Base-by-base conservation (phyloP, 169 alveolate genomes). In the Plasmodium malariae region DNA sequence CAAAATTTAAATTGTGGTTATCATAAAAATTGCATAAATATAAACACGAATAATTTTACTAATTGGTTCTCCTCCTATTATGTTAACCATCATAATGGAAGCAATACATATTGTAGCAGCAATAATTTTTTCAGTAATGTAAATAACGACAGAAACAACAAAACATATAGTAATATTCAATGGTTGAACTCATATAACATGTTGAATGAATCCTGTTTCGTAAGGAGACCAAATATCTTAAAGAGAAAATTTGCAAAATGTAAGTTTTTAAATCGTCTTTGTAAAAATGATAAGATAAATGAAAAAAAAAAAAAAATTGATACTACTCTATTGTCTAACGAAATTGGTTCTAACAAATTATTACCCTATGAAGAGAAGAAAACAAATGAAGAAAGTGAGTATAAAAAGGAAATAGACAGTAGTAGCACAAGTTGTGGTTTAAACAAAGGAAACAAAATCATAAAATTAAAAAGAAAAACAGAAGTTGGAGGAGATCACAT, bases 211-310 rank as follows among this genome's bases (percentile, higher is more conserved):
- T 78, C 89, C n/a, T 78, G 89, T 54, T 78, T 78, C 26, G 45
- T 78, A 26, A 78, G 34, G 63, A 78, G 30, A 28, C 17, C 89
- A 62, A 78, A 78, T 21, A 30, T 12, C 17, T 14, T 78, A 36
- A 78, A 78, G 48, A 78, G 69, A 36, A 78, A 78, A 48, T 40
- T 78, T 28, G 45, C 89, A 19, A 78, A 65, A 37, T 78, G 89
- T 37, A 78, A 78, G 63, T 78, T 60, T 78, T 63, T 78, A 45
- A 45, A 45, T 26, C 51, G 37, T 43, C 28, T 32, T 17, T 32
- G 70, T 14, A 78, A 62, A 63, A 34, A 54, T 21, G 89, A 78
- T 62, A 74, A 74, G 17, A 28, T 7, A 21, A 59, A 65, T 17
- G 88, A 36, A 6, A 74, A 74, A n/a, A 57, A 67, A 6, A 26